Evolutionary conservation across 2,329 filamentous ascomycete species (phyloP).

Genomic region (Botrytis aclada): DNA sequence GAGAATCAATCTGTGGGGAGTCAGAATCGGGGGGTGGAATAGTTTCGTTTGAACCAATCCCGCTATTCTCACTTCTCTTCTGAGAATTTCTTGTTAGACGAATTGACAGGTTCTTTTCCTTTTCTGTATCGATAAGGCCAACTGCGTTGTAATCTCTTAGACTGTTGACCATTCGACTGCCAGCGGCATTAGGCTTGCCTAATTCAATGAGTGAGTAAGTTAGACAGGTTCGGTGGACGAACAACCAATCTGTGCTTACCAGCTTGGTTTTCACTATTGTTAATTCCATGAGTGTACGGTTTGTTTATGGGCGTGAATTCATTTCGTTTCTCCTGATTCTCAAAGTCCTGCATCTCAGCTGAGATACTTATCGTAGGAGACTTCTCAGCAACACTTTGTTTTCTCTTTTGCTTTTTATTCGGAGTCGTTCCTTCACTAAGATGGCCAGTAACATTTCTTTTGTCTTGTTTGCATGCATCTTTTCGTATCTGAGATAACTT

Average conservation of each 20-base stretch:
- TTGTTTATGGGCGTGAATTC: neutral
- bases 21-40: rapidly evolving
- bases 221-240: neutral
- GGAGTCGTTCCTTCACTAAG: neutral
- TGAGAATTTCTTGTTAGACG: neutral
- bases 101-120: neutral
- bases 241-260: neutral
- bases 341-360: neutral
- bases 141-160: neutral
- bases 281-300: neutral
- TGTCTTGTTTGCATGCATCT: neutral
- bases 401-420: neutral
- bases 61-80: neutral
- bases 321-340: neutral
- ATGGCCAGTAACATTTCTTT: neutral
- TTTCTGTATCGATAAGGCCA: neutral
- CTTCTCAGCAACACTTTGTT: neutral
- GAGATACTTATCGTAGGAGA: neutral
- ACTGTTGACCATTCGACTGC: neutral
- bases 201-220: neutral
- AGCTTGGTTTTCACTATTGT: neutral
- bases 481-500: neutral
- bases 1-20: rapidly evolving
- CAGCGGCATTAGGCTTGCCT: neutral
- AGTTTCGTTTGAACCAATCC: neutral